Evolutionary conservation across 192 early-diverging fungal species (phyloP).

Genomic region (Funneliformis mosseae): DNA sequence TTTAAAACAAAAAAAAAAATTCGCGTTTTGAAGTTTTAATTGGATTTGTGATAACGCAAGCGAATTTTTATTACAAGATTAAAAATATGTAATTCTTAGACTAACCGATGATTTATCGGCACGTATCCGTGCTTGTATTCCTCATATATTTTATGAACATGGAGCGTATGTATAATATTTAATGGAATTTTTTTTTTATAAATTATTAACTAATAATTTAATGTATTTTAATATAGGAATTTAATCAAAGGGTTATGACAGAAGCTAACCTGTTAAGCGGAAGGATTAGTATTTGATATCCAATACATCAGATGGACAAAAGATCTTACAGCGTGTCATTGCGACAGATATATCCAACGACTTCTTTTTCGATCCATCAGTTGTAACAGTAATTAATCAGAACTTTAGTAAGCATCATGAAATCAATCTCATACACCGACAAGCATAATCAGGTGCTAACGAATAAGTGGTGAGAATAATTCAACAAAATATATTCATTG

Average conservation of each 20-base stretch:
- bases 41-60: neutral
- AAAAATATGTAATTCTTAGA: neutral
- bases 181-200: too few relatives aligned
- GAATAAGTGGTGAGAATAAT: too few relatives aligned
- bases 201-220: too few relatives aligned
- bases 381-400: neutral
- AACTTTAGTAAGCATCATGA: neutral
- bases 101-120: neutral
- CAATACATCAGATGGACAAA: constrained; percentile 29
- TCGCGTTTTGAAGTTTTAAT: too few relatives aligned
- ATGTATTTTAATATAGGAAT: neutral
- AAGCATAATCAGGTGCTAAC: too few relatives aligned
- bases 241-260: neutral
- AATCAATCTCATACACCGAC: too few relatives aligned
- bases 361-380: neutral
- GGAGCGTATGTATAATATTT: neutral
- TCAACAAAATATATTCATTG: too few relatives aligned
- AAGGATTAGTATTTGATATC: constrained; percentile 30
- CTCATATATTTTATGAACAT: neutral
- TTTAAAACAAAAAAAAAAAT: too few relatives aligned
- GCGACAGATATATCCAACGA: constrained; percentile 9
- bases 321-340: constrained; percentile 29
- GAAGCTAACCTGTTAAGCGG: constrained; percentile 1
- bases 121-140: neutral
- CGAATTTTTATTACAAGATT: neutral